Conservation (phyloP, 106 monocot species). For the Ottelia alismoides region DNA sequence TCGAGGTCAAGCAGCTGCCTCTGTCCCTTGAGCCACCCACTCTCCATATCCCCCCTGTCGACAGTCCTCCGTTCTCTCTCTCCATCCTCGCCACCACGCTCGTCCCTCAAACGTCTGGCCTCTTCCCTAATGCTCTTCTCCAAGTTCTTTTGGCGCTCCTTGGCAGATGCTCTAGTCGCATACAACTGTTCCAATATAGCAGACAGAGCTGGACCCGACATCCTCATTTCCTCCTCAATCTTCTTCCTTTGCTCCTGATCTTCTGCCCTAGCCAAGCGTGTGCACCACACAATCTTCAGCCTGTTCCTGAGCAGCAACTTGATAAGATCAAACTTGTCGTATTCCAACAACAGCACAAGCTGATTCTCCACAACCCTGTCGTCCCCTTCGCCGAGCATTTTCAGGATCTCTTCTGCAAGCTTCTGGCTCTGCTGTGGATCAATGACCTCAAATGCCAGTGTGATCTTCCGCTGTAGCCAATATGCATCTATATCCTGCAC, state of each 20-base stretch:
- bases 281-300: slow-evolving; percentile 96
- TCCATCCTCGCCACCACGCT: slow-evolving; percentile 35
- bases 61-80: slow-evolving; percentile 28
- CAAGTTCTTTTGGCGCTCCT: slow-evolving; percentile 91
- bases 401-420: slow-evolving; percentile 84
- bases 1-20: slow-evolving; percentile 81
- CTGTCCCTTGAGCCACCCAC: slow-evolving; percentile 84
- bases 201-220: slow-evolving; percentile 36
- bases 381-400: slow-evolving; percentile 73
- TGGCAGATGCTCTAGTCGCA: slow-evolving; percentile 96
- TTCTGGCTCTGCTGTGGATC: slow-evolving; percentile 85
- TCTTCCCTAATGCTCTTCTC: slow-evolving; percentile 94
- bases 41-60: slow-evolving; percentile 51
- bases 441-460: slow-evolving; percentile 79
- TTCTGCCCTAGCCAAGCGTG: slow-evolving; percentile 85
- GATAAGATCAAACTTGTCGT: slow-evolving; percentile 94
- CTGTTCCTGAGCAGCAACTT: slow-evolving; percentile 83
- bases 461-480: slow-evolving; percentile 97
- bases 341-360: slow-evolving; percentile 79
- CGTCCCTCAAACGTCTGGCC: slow-evolving; percentile 83
- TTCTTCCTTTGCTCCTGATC: slow-evolving; percentile 82
- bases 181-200: slow-evolving; percentile 90
- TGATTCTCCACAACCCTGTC: slow-evolving; percentile 84
- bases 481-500: slow-evolving; percentile 99
- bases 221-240: slow-evolving; percentile 91